Evolutionary conservation across 805 yeast genomes (phyloP).

Genomic region (Clavispora santaluciae): DNA sequence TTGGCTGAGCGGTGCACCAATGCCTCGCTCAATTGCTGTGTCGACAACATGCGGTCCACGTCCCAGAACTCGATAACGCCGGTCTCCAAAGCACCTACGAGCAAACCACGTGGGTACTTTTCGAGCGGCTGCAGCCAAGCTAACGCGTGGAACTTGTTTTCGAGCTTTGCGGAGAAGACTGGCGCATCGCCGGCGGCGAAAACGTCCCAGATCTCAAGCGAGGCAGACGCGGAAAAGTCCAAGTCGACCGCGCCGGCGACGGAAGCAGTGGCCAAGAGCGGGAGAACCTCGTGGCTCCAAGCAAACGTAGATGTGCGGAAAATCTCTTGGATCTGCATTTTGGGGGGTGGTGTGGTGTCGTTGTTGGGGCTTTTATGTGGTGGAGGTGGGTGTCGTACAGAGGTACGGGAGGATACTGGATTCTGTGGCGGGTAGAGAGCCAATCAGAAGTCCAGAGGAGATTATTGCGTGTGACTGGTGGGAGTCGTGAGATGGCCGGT

Average conservation of each 20-base stretch:
- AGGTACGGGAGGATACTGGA: neutral
- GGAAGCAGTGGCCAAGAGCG: slow-evolving; percentile 83
- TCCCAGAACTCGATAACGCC: slow-evolving; percentile 81
- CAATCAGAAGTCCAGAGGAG: neutral
- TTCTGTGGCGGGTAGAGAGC: neutral
- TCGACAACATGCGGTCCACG: slow-evolving; percentile 44
- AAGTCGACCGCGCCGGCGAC: slow-evolving; percentile 95
- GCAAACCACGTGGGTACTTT: slow-evolving; percentile 44
- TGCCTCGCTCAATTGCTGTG: slow-evolving; percentile 36
- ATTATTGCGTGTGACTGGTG: neutral
- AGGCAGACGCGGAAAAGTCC: slow-evolving; percentile 72
- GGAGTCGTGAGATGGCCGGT: neutral
- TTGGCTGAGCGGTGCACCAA: slow-evolving; percentile 48
- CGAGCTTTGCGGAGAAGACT: slow-evolving; percentile 32
- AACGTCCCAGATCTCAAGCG: slow-evolving; percentile 77
- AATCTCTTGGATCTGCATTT: slow-evolving; percentile 68
- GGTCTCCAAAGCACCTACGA: slow-evolving; percentile 88
- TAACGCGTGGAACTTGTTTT: slow-evolving; percentile 59
- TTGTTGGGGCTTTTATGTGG: no score
- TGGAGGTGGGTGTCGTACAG: neutral
- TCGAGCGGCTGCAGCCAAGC: slow-evolving; percentile 71
- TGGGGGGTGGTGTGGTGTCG: neutral
- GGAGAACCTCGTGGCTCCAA: slow-evolving; percentile 78
- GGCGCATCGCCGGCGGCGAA: slow-evolving; percentile 37
- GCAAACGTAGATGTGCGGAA: slow-evolving; percentile 90